Conservation (phyloP, 495 filamentous ascomycete species). For the Immersiella caudata region DNA sequence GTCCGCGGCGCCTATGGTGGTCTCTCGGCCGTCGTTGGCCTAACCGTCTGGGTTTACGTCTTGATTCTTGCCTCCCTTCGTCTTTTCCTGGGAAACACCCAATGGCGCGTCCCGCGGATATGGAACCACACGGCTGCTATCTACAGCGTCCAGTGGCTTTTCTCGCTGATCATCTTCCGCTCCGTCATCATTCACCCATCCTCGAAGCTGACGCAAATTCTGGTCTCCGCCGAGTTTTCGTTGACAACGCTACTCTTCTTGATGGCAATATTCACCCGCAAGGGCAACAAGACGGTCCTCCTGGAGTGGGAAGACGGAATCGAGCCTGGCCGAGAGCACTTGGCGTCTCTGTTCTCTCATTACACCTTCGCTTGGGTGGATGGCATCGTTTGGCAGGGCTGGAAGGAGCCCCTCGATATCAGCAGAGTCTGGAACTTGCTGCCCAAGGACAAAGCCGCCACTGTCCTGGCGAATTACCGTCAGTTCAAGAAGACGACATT, state of each 20-base stretch:
- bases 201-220: conserved; percentile 59
- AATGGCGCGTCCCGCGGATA: conserved; percentile 68
- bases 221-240: conserved; percentile 71
- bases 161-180: conserved; percentile 75
- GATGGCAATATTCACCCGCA: conserved; percentile 78
- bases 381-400: conserved; percentile 86
- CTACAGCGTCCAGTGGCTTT: conserved; percentile 84
- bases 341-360: conserved; percentile 85
- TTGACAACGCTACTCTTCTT: conserved; percentile 72
- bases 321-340: conserved; percentile 79
- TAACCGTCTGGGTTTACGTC: conserved; percentile 80
- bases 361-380: conserved; percentile 92
- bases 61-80: conserved; percentile 73
- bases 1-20: conserved; percentile 41
- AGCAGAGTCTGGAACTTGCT: conserved; percentile 89
- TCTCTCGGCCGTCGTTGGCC: conserved; percentile 64
- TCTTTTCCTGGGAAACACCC: conserved; percentile 68
- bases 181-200: conserved; percentile 80
- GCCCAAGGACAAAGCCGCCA: conserved; percentile 82
- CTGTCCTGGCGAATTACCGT: conserved; percentile 77
- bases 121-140: conserved; percentile 93
- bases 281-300: conserved; percentile 86
- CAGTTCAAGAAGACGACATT: conserved; percentile 81
- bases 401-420: conserved; percentile 79
- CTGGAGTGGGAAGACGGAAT: conserved; percentile 85